phyloP scores from a whole-genome alignment of 305 asterid genomes.

The Lippia alba region DNA sequence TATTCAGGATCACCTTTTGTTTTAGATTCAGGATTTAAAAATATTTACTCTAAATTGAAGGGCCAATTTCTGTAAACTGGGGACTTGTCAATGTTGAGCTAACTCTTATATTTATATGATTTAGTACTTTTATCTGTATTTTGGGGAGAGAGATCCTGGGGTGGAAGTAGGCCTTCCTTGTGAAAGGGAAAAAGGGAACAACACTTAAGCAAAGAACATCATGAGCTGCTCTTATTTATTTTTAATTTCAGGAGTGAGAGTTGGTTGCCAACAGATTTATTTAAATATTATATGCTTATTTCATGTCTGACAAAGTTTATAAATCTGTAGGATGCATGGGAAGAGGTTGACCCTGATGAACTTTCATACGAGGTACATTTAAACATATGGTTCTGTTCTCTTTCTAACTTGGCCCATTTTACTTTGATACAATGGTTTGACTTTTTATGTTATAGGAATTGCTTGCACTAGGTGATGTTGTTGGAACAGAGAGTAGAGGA shows the following conservation, averaged over 20 bases:
- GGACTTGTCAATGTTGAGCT: background rate
- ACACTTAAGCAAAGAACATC: background rate
- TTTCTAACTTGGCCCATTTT: conserved; percentile 26
- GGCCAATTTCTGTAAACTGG: background rate
- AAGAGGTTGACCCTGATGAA: conserved; percentile 93
- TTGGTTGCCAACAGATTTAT: background rate
- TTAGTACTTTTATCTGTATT: background rate
- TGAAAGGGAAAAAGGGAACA: too few relatives aligned
- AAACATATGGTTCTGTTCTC: conserved; percentile 4
- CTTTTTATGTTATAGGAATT: conserved; percentile 63
- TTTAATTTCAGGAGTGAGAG: conserved; percentile 12
- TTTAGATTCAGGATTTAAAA: background rate
- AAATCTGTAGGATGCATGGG: conserved; percentile 79
- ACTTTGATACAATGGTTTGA: conserved; percentile 26
- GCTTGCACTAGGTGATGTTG: conserved; percentile 87
- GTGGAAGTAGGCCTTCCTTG: too few relatives aligned
- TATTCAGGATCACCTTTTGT: background rate
- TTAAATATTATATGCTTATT: conserved; percentile 22
- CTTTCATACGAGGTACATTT: conserved; percentile 78
- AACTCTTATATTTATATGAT: background rate
- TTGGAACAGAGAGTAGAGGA: conserved; percentile 93
- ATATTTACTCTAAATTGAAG: background rate
- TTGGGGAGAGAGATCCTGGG: background rate
- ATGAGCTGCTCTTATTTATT: background rate
- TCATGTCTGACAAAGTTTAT: conserved; percentile 33